These are phyloP conservation scores for Oryza glumipatula DNA, from an alignment of 176 grass and related monocot species.

Conservation along the genomic window DNA sequence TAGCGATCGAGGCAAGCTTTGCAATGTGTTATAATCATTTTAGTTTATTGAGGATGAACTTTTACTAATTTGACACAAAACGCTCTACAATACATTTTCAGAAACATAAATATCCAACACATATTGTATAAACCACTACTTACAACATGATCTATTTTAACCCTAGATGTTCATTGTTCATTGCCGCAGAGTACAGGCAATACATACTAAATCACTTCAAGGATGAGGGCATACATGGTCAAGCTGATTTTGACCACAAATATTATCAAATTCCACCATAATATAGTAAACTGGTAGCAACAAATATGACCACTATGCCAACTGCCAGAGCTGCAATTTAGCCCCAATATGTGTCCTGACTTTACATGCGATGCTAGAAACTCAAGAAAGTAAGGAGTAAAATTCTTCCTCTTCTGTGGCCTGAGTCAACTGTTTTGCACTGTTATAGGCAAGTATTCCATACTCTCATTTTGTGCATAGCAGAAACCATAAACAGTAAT, in stretches of 20 bases:
- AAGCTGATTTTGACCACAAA: neutral
- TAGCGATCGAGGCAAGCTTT: too few species aligned
- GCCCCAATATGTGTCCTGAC: neutral
- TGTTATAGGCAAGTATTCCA: neutral
- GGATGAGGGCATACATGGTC: neutral
- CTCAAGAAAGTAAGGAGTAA: constrained; percentile 12
- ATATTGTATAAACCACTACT: neutral
- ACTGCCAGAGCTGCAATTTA: constrained; percentile 11
- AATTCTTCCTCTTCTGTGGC: neutral
- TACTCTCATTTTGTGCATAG: neutral
- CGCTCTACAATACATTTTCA: neutral
- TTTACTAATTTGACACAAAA: neutral
- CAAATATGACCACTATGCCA: neutral
- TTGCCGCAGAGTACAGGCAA: neutral
- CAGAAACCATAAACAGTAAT: constrained; percentile 2
- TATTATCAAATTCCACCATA: neutral
- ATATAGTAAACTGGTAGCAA: neutral
- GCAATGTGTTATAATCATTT: too few species aligned
- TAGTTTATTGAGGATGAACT: too few species aligned
- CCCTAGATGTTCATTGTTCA: neutral
- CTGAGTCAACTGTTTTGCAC: constrained; percentile 1
- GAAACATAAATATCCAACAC: neutral
- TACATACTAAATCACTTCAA: constrained; percentile 11
- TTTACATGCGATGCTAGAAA: neutral
- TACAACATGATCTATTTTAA: neutral